Base-by-base conservation (phyloP, 148 eudicot genomes). In the Cornus florida region DNA sequence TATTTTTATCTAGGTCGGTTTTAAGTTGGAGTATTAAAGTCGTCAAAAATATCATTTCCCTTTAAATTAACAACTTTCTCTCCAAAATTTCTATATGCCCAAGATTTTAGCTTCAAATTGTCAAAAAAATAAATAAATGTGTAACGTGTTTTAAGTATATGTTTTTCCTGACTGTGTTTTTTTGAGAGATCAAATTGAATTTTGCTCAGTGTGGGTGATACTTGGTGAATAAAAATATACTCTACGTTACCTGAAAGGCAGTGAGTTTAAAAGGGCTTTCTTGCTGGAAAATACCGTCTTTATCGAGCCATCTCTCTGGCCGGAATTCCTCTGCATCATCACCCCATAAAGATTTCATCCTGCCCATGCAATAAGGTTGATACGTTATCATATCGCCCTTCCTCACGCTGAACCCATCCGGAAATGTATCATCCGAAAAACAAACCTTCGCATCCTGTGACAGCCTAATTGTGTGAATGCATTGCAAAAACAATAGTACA, bases 291-390 rank as follows among this genome's bases (percentile, higher is more conserved):
- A 75, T 39, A 43, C 86, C 84, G 35, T 84, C 75, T 70, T 86
- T 67, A 43, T 83, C 67, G 5, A 86, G 82, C 86, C 89, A 83
- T 75, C 89, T 83, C 72, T 86, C 86, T 0, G 86, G 89, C 41
- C 72, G 71, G 46, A 77, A 86, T 14, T 83, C 86, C 74, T 81
- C 84, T 19, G 86, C 84, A 76, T 86, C 84, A 24, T 86, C 84
- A 2, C 89, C 89, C 89, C 89, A 86, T 11, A 83, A 8, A 6
- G 31, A 78, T 24, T 68, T 75, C 86, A 81, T 83, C 67, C 89
- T 83, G 10, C 86, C 86, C 89, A 86, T 86, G 3, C 84, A 79
- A 35, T 78, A 86, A 20, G 86, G 79, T 43, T 76, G 72, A 48
- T 83, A 86, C 28, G 73, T 59, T 28, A 83, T 43, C 31, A 59